These are phyloP conservation scores for Wickerhamiella alocasiicola DNA, from an alignment of 805 yeast species.

Conservation along the genomic window DNA sequence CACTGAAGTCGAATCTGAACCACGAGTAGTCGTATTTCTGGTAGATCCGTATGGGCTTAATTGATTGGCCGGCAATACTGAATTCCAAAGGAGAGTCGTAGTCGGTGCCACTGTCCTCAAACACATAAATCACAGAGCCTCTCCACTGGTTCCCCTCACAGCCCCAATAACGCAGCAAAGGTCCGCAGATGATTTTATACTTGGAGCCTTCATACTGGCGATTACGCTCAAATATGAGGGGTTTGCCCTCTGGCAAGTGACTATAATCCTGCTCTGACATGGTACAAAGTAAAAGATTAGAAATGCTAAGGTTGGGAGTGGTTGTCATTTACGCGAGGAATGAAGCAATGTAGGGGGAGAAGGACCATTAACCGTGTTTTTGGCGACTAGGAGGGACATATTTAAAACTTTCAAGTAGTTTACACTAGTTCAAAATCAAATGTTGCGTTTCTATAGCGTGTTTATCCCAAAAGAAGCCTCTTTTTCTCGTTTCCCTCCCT, in stretches of 20 bases:
- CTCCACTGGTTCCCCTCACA: slow-evolving; percentile 52
- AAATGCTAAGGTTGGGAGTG: not conserved
- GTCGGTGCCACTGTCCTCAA: slow-evolving; percentile 31
- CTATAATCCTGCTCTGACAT: not conserved
- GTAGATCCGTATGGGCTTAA: slow-evolving; percentile 36
- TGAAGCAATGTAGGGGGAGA: too few species aligned
- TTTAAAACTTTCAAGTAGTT: too few species aligned
- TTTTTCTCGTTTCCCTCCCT: too few species aligned
- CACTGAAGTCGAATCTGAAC: slow-evolving; percentile 49
- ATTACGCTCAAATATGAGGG: slow-evolving; percentile 13
- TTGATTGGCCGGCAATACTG: slow-evolving; percentile 31
- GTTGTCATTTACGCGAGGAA: too few species aligned
- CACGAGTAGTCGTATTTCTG: slow-evolving; percentile 40
- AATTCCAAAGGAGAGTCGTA: slow-evolving; percentile 23
- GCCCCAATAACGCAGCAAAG: slow-evolving; percentile 56
- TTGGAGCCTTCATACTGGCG: slow-evolving; percentile 10
- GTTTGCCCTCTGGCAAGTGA: slow-evolving; percentile 10
- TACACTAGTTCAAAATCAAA: too few species aligned
- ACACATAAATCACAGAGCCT: slow-evolving; percentile 56
- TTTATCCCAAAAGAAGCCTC: too few species aligned
- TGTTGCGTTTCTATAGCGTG: too few species aligned
- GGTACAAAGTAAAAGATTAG: not conserved
- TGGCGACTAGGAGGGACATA: too few species aligned
- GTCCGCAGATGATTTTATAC: slow-evolving; percentile 40
- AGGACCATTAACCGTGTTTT: too few species aligned